phyloP scores from a whole-genome alignment of 1,139 yeast genomes.

The Arxiozyma slooffiae region DNA sequence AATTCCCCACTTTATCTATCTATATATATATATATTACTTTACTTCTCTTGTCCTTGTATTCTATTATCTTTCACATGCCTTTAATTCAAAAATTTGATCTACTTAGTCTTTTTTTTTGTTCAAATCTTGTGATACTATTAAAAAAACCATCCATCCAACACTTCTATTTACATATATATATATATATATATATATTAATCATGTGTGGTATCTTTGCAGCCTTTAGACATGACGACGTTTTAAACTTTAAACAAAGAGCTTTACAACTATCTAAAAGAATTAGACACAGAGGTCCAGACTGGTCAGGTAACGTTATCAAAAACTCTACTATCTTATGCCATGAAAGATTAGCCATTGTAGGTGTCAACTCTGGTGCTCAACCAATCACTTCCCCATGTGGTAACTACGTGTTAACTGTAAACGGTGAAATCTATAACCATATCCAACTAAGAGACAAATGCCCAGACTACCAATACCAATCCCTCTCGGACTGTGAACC shows the following conservation, averaged over 20 bases:
- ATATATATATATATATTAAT: not conserved
- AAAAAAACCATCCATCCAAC: too few species aligned
- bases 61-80: not conserved
- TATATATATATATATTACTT: not conserved
- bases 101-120: too few species aligned
- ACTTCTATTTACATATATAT: not conserved
- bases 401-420: slow-evolving; percentile 65
- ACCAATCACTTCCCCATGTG: slow-evolving; percentile 81
- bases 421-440: slow-evolving; percentile 99
- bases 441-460: slow-evolving; percentile 71
- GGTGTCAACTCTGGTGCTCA: slow-evolving; percentile 97
- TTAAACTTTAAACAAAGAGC: slow-evolving; percentile 80
- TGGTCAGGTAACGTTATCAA: slow-evolving; percentile 87
- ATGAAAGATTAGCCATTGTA: slow-evolving; percentile 92
- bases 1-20: not conserved
- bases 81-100: too few species aligned
- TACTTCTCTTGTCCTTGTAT: not conserved
- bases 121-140: not conserved
- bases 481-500: slow-evolving; percentile 95
- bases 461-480: slow-evolving; percentile 63
- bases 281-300: slow-evolving; percentile 98
- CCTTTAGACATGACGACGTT: slow-evolving; percentile 71
- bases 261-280: slow-evolving; percentile 76
- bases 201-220: slow-evolving; percentile 98
- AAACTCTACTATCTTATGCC: slow-evolving; percentile 74